Evolutionary conservation across 345 rosid genomes (phyloP), one percentile per base, ranked within the genome.

Genomic region (Camelina neglecta): DNA sequence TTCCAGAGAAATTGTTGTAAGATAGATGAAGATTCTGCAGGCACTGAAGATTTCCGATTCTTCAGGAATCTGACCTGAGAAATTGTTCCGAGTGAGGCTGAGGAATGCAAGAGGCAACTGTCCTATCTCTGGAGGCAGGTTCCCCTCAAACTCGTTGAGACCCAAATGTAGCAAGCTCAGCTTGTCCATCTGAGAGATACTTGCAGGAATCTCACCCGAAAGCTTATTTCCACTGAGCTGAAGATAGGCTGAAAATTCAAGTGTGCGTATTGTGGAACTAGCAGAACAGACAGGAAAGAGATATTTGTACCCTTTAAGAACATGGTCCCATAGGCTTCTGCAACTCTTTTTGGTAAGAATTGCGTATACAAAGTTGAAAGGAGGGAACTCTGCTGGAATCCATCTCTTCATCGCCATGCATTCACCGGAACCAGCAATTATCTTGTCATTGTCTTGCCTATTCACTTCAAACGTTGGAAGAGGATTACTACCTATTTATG

Each of bases 351-450:
- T 83, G 0, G 90, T 84, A 47, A 94, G 92, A 50, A 94, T 79
- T 8, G 76, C 71, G 29, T 88, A 87, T 12, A 81, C 92, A 61
- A 94, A 94, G 66, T 41, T 89, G 82, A 94, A 94, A n/a, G 98
- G 98, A 20, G 90, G 92, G 68, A 90, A 90, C 73, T 92, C 92
- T 21, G 92, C 97, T 26, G 97, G 97, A 74, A 94, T 92, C 98
- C 98, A 94, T 77, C 98, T 88, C 81, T 0, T 85, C 96, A 94
- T 91, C 5, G 85, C 68, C 67, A 80, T 79, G 76, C 98, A 92
- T 82, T 90, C 98, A 1, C 96, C 86, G 0, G 95, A 86, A 33
- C 95, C 90, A 23, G 90, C 84, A 21, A 75, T 76, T 24, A 83
- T 55, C 11, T 79, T 15, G 21, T 77, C 85, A 2, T 10, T 51